These are phyloP conservation scores for Pseudogymnoascus sp. DNA, from an alignment of 2,329 filamentous ascomycete genomes.

Conservation along the genomic window DNA sequence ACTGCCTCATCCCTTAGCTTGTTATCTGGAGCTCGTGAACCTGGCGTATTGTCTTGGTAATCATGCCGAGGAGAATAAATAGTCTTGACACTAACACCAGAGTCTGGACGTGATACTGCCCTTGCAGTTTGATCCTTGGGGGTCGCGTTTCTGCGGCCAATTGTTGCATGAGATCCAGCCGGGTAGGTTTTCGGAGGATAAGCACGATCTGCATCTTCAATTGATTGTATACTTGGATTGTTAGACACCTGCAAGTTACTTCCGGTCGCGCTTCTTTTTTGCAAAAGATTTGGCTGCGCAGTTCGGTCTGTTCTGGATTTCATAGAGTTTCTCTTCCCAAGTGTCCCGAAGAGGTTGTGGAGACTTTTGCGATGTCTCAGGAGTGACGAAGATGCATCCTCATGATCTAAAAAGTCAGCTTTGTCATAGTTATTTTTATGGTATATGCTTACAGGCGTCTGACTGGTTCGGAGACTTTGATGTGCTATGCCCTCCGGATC, in stretches of 20 bases:
- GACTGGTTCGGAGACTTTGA: neutral
- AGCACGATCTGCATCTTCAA: neutral
- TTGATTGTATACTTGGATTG: neutral
- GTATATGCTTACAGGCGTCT: neutral
- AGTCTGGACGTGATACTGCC: neutral
- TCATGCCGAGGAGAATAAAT: neutral
- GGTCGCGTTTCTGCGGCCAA: neutral
- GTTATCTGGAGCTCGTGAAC: neutral
- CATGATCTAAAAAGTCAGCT: neutral
- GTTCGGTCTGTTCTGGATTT: constrained; percentile 15
- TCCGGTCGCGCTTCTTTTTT: neutral
- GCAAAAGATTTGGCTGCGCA: neutral
- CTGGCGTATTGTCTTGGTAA: neutral
- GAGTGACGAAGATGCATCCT: neutral
- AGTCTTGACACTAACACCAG: neutral
- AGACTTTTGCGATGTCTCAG: constrained; percentile 20
- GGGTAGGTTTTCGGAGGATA: neutral
- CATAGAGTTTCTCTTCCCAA: constrained; percentile 15
- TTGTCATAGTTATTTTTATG: neutral
- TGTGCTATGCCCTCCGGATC: neutral
- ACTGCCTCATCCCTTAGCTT: neutral
- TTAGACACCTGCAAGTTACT: neutral
- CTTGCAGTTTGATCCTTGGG: neutral
- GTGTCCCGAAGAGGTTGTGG: constrained; percentile 19
- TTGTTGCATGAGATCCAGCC: neutral